phyloP scores from a whole-genome alignment of 441 rosid genomes.

The Pelargonium cotyledonis region DNA sequence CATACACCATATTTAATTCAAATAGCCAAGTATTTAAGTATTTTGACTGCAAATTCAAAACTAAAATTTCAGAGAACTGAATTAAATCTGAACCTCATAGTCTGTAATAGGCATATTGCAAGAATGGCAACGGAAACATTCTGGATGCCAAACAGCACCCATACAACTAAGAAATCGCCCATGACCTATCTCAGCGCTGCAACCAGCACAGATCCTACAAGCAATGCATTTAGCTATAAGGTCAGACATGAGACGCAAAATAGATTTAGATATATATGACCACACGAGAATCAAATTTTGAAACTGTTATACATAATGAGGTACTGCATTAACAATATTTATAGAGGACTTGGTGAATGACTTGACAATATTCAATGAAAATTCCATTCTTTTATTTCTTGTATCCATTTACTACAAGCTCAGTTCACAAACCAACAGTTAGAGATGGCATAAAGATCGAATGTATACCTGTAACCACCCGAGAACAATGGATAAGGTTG shows the following conservation, averaged over 20 bases:
- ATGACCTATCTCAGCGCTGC: conserved; percentile 71
- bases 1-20: not conserved
- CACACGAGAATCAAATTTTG: too few species aligned
- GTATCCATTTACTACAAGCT: too few species aligned
- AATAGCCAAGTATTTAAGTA: conserved; percentile 9
- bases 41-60: conserved; percentile 5
- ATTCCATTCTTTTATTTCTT: too few species aligned
- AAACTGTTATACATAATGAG: not conserved
- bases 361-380: not conserved
- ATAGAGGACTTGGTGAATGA: not conserved
- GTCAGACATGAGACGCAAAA: conserved; percentile 10
- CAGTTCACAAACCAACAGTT: too few species aligned
- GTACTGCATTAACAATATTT: not conserved
- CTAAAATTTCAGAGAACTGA: conserved; percentile 2
- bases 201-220: conserved; percentile 77
- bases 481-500: conserved; percentile 46
- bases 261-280: not conserved
- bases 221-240: conserved; percentile 6
- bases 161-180: conserved; percentile 79
- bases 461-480: conserved; percentile 50
- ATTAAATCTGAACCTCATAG: conserved; percentile 50
- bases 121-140: conserved; percentile 79
- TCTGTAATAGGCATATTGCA: conserved; percentile 80
- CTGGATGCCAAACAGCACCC: conserved; percentile 93
- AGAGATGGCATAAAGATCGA: not conserved